Base-by-base conservation (phyloP, 495 filamentous ascomycete species). In the Aspergillus diversus region DNA sequence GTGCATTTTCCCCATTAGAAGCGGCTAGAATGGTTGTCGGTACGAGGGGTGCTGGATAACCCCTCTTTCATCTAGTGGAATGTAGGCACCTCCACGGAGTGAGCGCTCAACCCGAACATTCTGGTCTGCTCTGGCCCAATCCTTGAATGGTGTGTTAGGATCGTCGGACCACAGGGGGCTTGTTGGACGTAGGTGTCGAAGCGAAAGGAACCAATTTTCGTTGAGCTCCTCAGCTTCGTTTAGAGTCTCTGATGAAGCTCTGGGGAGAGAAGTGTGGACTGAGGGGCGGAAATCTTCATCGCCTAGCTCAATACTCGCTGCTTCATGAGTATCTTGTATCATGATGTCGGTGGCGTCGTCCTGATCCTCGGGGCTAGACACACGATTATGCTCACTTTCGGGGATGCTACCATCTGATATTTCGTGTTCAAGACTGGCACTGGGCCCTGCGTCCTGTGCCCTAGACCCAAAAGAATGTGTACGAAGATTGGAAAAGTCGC, bases 251-350 rank as follows among this genome's bases (percentile, higher is more conserved):
- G 21, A n/a, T 54, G 51, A 11, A 13, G 51, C 34, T 13, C 34
- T 54, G 16, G 49, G 42, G 21, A 13, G 54, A 7, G 47, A 5
- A 32, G 13, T 21, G 13, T 13, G 33, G 33, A 16, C 21, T 4
- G 55, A 27, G 33, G 49, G 32, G 13, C 46, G 43, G 39, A 53
- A 16, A 4, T 64, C 59, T 31, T 75, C 73, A 34, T 74, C 74
- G n/a, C 77, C 77, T 6, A 80, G 71, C 54, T 81, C 79, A 37
- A 80, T 66, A 56, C 79, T 81, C 33, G 77, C 79, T 17, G 74
- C 77, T 60, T 75, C 73, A 57, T 79, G 77, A 8, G 61, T 55
- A 5, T 65, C 69, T 46, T 72, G 65, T 37, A 74, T 68, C 43
- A 56, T 7, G 15, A 52, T 63, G 46, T 63, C 59, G 13, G 49